Conservation (phyloP, 108 stramenopile genomes). For the Pseudonitzschia pungens region DNA sequence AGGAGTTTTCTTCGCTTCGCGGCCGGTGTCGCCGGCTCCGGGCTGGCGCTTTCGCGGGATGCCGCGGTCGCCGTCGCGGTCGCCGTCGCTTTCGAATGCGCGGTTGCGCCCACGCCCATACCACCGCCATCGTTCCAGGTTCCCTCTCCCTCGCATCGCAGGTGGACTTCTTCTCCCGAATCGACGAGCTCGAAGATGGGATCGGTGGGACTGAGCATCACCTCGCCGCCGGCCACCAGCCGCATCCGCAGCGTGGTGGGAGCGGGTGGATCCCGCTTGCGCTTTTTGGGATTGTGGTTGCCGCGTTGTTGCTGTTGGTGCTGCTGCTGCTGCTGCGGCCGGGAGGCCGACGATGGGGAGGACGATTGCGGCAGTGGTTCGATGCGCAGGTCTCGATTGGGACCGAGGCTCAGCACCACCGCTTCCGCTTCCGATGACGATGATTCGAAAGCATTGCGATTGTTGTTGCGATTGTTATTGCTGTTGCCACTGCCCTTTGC, state of each 20-base stretch:
- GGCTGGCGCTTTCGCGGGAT: not conserved
- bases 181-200: conserved; percentile 4
- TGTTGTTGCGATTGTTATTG: not conserved
- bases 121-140: not conserved
- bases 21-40: not conserved
- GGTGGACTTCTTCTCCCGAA: not conserved
- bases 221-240: not conserved
- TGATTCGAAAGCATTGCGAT: too few relatives aligned
- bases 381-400: not conserved
- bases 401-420: conserved; percentile 8
- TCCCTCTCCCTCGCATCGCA: conserved; percentile 3
- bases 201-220: conserved; percentile 8
- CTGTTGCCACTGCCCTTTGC: not conserved
- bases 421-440: not conserved
- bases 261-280: not conserved
- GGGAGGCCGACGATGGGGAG: too few relatives aligned
- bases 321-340: not conserved
- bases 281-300: not conserved
- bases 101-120: too few relatives aligned
- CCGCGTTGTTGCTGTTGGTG: not conserved
- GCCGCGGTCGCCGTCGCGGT: not conserved
- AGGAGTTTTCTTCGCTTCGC: not conserved
- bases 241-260: not conserved
- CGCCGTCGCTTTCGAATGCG: not conserved
- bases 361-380: too few relatives aligned